phyloP scores from a whole-genome alignment of 257 asterid genomes.

The Nicotiana obtusifolia region DNA sequence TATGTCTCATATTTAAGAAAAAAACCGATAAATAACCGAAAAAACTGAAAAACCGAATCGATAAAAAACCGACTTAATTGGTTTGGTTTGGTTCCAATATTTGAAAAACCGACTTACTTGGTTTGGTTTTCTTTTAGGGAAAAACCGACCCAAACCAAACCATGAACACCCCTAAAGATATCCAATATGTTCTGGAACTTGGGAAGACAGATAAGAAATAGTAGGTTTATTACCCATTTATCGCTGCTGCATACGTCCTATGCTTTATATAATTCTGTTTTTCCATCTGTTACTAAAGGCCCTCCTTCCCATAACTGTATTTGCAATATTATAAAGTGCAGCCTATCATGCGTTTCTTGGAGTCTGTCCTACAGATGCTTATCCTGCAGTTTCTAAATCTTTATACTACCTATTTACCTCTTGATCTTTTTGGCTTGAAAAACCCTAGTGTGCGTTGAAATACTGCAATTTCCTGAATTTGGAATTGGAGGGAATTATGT shows the following conservation, averaged over 20 bases:
- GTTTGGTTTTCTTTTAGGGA: too few relatives aligned
- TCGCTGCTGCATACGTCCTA: neutral
- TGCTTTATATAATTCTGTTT: neutral
- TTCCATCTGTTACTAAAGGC: neutral
- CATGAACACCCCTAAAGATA: too few relatives aligned
- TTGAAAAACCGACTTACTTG: too few relatives aligned
- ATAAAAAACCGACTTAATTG: too few relatives aligned
- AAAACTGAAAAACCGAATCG: too few relatives aligned
- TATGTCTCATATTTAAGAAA: too few relatives aligned
- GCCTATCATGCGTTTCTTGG: neutral
- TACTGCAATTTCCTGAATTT: neutral
- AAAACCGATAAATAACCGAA: too few relatives aligned
- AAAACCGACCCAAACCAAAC: too few relatives aligned
- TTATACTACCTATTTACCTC: neutral
- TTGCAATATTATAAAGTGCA: neutral
- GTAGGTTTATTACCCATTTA: neutral
- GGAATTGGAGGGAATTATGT: neutral
- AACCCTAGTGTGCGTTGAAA: neutral
- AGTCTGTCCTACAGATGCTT: neutral
- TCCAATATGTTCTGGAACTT: neutral
- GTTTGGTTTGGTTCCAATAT: too few relatives aligned
- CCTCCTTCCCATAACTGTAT: neutral
- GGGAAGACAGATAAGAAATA: neutral
- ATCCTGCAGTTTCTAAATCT: neutral
- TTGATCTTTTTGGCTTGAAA: neutral